A percentile compares a stretch with the other conserved stretches of the same genome.
These are phyloP conservation scores for Kalmusia sp. DNA, from an alignment of 2,329 filamentous ascomycete species.

Conservation along the genomic window DNA sequence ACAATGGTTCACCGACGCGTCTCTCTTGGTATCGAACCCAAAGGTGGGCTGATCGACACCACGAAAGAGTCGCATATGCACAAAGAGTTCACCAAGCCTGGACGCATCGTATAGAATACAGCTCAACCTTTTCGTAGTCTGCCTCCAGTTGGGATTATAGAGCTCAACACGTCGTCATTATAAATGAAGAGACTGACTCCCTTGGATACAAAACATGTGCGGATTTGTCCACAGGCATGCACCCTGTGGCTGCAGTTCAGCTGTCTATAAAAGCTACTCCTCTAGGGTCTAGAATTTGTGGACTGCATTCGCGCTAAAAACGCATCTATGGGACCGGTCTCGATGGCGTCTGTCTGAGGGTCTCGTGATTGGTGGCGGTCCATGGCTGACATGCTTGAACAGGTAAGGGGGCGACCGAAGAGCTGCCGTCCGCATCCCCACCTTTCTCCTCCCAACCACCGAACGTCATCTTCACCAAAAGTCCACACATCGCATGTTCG, in stretches of 20 bases:
- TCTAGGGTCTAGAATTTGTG: too few relatives aligned
- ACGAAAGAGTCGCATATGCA: background rate
- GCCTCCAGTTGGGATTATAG: too few relatives aligned
- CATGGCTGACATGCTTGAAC: conserved; percentile 14
- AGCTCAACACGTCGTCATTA: too few relatives aligned
- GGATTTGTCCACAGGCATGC: too few relatives aligned
- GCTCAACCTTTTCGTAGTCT: too few relatives aligned
- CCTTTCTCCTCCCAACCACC: conserved; percentile 34
- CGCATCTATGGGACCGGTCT: background rate
- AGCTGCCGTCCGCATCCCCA: conserved; percentile 27
- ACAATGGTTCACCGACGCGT: background rate
- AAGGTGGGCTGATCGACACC: background rate
- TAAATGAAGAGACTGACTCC: too few relatives aligned
- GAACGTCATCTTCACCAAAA: conserved; percentile 31
- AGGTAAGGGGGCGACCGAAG: conserved; percentile 26
- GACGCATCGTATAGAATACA: too few relatives aligned
- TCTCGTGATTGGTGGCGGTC: conserved; percentile 10
- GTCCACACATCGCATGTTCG: background rate
- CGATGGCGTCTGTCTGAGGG: conserved; percentile 5
- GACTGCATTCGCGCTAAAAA: too few relatives aligned
- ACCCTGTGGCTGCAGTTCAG: too few relatives aligned
- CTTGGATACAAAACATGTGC: too few relatives aligned
- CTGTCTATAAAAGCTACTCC: too few relatives aligned
- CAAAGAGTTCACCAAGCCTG: background rate
- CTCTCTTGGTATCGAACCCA: background rate